Base-by-base conservation (phyloP, 2,329 filamentous ascomycete genomes). In the Fusarium paranaense region DNA sequence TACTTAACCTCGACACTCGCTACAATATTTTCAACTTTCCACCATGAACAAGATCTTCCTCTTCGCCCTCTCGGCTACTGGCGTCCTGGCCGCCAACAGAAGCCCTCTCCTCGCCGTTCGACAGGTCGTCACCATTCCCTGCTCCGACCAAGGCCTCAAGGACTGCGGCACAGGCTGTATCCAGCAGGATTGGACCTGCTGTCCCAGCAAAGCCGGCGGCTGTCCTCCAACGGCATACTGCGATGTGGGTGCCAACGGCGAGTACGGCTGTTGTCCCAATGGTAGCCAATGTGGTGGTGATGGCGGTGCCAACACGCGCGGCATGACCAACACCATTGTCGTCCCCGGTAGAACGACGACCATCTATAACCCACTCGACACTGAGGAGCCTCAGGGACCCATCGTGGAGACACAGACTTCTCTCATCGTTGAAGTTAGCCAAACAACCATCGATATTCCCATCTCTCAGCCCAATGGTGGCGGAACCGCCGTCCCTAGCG, bases 141-240 rank as follows among this genome's bases (percentile, higher is more conserved):
- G 78, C 70, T 18, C 56, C 20, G 73, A 78, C 4, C 69, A 72
- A 9, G 75, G 73, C 13, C 62, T 70, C 45, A 78, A 78, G 61
- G 73, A 74, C 27, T 82, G 81, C 60, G 81, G 81, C 32, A 57
- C 58, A n/a, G 78, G 71, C 67, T 82, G 81, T 61, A 79, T 82
- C 30, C 70, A 75, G 14, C 8, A 59, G 3, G 58, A 69, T 6
- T 80, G 78, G 71, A 80, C 76, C 6, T 82, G 81, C 74, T 82
- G 81, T 33, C 80, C 81, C 10, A 76, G 77, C 56, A 20, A 64
- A 5, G 42, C 62, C 2, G 78, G 80, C 10, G 81, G 80, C 1
- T 82, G 81, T 30, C 75, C 78, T 59, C 58, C 72, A 2, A 72
- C 59, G 1, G 62, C 70, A 2, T 73, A 64, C 40, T 82, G 81